These are phyloP conservation scores for Atractiella rhizophila DNA, from an alignment of 768 basidiomycete species.

Conservation along the genomic window DNA sequence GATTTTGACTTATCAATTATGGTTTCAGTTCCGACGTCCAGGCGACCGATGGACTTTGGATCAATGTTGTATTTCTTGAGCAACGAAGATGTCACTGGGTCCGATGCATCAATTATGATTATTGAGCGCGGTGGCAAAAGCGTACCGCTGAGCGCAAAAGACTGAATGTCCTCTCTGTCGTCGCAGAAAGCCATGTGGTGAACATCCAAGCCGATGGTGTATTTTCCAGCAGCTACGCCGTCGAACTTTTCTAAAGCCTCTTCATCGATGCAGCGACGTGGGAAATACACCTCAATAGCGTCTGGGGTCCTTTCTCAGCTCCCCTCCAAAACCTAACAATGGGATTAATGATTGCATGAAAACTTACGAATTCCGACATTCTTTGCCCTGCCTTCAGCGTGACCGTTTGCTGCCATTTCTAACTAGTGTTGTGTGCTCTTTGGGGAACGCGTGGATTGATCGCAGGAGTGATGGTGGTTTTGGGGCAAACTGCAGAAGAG, in stretches of 20 bases:
- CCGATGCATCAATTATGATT: not conserved
- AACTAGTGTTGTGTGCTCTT: too few relatives aligned
- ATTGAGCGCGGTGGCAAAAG: constrained; percentile 1
- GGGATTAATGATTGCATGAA: not conserved
- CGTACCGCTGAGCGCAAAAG: constrained; percentile 76
- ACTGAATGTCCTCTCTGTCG: constrained; percentile 98
- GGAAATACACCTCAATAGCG: constrained; percentile 83
- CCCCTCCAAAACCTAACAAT: not conserved
- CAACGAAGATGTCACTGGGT: constrained; percentile 56
- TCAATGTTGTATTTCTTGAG: constrained; percentile 86
- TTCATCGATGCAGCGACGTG: constrained; percentile 67
- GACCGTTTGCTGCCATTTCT: too few relatives aligned
- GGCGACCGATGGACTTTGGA: constrained; percentile 82
- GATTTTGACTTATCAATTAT: constrained; percentile 99
- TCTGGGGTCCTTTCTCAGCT: constrained; percentile 12
- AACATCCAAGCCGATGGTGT: constrained; percentile 94
- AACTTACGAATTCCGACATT: too few relatives aligned
- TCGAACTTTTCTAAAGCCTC: constrained; percentile 81
- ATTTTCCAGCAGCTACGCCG: constrained; percentile 79
- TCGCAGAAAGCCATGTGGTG: constrained; percentile 97
- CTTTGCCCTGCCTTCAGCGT: too few relatives aligned
- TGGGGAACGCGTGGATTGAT: too few relatives aligned
- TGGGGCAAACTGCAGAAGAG: not conserved
- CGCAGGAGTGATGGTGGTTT: not conserved
- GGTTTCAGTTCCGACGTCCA: constrained; percentile 95